These are phyloP conservation scores for Monocercomonoides exilis DNA, from an alignment of 78 protist genomes.

Conservation along the genomic window DNA sequence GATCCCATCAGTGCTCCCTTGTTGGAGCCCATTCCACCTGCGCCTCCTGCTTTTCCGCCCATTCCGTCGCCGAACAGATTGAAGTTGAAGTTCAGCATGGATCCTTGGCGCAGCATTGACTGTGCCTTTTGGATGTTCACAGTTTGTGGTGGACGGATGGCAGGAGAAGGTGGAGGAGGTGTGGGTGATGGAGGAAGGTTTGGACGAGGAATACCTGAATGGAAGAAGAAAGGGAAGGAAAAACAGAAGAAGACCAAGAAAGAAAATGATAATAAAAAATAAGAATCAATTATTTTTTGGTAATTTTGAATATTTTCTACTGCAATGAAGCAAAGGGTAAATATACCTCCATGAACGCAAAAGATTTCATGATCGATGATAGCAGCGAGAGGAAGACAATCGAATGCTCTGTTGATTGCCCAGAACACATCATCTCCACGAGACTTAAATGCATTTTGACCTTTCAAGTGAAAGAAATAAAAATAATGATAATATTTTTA, in stretches of 20 bases:
- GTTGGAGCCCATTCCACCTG: too few relatives aligned
- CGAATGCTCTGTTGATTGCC: conserved; percentile 9
- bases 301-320: too few relatives aligned
- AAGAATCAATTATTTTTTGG: too few relatives aligned
- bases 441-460: background rate
- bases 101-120: background rate
- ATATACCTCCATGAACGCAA: conserved; percentile 12
- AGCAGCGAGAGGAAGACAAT: background rate
- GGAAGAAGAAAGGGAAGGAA: too few relatives aligned
- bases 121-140: background rate
- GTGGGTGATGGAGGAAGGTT: background rate
- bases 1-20: too few relatives aligned
- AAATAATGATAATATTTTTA: too few relatives aligned
- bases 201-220: background rate
- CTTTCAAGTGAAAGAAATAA: background rate
- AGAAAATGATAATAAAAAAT: too few relatives aligned
- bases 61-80: background rate
- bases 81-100: background rate
- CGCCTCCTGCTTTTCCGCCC: too few relatives aligned
- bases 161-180: background rate
- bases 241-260: too few relatives aligned
- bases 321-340: too few relatives aligned
- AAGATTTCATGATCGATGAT: background rate
- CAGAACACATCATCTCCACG: background rate
- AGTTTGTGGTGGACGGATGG: background rate